A percentile compares a stretch with the other conserved stretches of the same genome.
Conservation (phyloP, 129 eudicot genomes). For the Chrysanthemum seticuspe region DNA sequence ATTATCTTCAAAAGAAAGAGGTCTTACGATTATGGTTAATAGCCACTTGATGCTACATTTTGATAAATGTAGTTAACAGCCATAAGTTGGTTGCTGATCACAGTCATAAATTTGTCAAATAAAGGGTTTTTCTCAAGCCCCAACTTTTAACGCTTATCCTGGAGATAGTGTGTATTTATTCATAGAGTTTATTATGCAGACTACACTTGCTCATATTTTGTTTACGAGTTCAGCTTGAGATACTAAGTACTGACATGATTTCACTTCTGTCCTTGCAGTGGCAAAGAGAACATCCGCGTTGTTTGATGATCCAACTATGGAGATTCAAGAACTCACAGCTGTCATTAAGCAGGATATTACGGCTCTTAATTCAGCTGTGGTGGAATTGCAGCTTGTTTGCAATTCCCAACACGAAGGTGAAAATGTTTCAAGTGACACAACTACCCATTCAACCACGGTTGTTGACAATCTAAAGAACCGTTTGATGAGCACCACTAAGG, state of each 20-base stretch:
- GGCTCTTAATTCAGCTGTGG: slow-evolving; percentile 17
- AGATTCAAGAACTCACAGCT: slow-evolving; percentile 16
- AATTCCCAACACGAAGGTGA: slow-evolving; percentile 18
- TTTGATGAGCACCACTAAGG: slow-evolving; percentile 87
- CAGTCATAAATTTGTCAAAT: too few species aligned
- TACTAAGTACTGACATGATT: not conserved
- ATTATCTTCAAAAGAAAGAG: too few species aligned
- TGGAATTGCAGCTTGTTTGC: slow-evolving; percentile 23
- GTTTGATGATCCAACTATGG: slow-evolving; percentile 16
- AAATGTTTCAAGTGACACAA: slow-evolving; percentile 20
- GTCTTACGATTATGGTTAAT: too few species aligned
- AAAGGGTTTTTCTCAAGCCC: too few species aligned
- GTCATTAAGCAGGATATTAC: slow-evolving; percentile 21
- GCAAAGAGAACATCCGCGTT: slow-evolving; percentile 6
- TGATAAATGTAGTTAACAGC: too few species aligned
- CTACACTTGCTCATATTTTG: not conserved
- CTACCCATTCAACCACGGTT: slow-evolving; percentile 23
- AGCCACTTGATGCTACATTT: too few species aligned
- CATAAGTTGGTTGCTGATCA: too few species aligned
- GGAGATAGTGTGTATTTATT: too few species aligned
- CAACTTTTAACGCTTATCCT: too few species aligned
- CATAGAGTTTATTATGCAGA: not conserved
- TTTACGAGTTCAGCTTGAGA: not conserved
- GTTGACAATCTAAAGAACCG: slow-evolving; percentile 92
- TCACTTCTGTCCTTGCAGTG: slow-evolving; percentile 3